These are phyloP conservation scores for Nitzschia inconspicua DNA, from an alignment of 108 stramenopile species.

Conservation along the genomic window DNA sequence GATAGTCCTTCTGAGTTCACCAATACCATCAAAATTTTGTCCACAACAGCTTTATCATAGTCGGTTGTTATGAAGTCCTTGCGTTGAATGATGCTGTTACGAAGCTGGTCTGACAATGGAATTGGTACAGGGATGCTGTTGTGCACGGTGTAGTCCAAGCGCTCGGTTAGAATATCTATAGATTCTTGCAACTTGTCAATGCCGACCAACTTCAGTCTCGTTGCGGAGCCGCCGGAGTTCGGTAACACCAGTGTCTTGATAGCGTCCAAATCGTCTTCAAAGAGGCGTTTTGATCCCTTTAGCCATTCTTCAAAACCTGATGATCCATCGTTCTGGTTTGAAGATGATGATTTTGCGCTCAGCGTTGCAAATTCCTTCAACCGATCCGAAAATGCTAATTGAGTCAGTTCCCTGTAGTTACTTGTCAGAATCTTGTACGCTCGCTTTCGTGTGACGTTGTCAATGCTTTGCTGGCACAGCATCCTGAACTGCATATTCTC, in stretches of 20 bases:
- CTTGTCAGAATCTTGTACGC: slow-evolving; percentile 74
- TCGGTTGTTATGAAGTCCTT: slow-evolving; percentile 78
- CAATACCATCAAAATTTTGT: slow-evolving; percentile 92
- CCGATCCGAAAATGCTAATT: slow-evolving; percentile 80
- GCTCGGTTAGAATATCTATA: slow-evolving; percentile 92
- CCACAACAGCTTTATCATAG: slow-evolving; percentile 87
- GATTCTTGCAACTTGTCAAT: slow-evolving; percentile 78
- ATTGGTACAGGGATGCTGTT: slow-evolving; percentile 90
- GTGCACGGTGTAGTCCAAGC: slow-evolving; percentile 94
- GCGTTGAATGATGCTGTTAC: slow-evolving; percentile 72
- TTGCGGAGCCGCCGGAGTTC: slow-evolving; percentile 19
- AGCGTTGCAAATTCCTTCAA: slow-evolving; percentile 74
- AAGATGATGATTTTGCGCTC: slow-evolving; percentile 36
- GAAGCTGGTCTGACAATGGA: slow-evolving; percentile 84
- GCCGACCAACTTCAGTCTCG: slow-evolving; percentile 59
- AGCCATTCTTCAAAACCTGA: slow-evolving; percentile 61
- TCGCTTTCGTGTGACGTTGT: slow-evolving; percentile 93
- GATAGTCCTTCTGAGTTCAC: slow-evolving; percentile 84
- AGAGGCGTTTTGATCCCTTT: slow-evolving; percentile 62
- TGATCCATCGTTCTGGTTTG: slow-evolving; percentile 22
- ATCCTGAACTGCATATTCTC: slow-evolving; percentile 98
- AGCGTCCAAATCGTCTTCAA: slow-evolving; percentile 75
- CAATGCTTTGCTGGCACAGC: slow-evolving; percentile 93
- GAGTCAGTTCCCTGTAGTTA: slow-evolving; percentile 79
- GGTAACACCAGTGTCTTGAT: slow-evolving; percentile 69